Evolutionary conservation across 108 stramenopile species (phyloP).

Genomic region (Mayamaea pseudoterrestris): DNA sequence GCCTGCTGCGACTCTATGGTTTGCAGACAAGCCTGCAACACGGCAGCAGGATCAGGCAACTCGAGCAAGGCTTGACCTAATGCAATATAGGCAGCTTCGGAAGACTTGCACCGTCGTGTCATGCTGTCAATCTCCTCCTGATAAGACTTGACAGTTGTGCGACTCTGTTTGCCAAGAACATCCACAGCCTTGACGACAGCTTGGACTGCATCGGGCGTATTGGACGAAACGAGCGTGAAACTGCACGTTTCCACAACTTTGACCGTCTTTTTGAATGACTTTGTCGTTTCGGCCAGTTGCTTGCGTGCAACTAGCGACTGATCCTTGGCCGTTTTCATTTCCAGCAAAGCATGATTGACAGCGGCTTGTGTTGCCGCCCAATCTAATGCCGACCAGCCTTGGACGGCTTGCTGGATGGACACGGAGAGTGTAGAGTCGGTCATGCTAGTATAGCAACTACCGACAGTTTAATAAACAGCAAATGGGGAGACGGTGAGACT

Average conservation of each 20-base stretch:
- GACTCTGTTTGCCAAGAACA: slow-evolving; percentile 35
- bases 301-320: slow-evolving; percentile 52
- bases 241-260: slow-evolving; percentile 38
- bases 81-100: slow-evolving; percentile 37
- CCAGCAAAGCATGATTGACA: background rate
- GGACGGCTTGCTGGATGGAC: too few relatives aligned
- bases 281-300: slow-evolving; percentile 59
- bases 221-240: slow-evolving; percentile 5
- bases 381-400: slow-evolving; percentile 20
- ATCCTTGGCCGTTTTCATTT: slow-evolving; percentile 44
- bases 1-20: slow-evolving; percentile 34
- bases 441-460: too few relatives aligned
- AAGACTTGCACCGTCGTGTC: slow-evolving; percentile 59
- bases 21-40: slow-evolving; percentile 25
- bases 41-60: slow-evolving; percentile 31
- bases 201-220: slow-evolving; percentile 17
- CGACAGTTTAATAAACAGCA: too few relatives aligned
- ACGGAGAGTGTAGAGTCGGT: too few relatives aligned
- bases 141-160: slow-evolving; percentile 62
- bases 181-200: slow-evolving; percentile 36
- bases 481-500: too few relatives aligned
- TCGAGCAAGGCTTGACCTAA: slow-evolving; percentile 40
- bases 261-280: slow-evolving; percentile 59
- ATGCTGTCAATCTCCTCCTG: slow-evolving; percentile 81
- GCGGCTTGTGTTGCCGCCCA: slow-evolving; percentile 28